Evolutionary conservation across 495 filamentous ascomycete species (phyloP).

Genomic region (Apodospora peruviana): DNA sequence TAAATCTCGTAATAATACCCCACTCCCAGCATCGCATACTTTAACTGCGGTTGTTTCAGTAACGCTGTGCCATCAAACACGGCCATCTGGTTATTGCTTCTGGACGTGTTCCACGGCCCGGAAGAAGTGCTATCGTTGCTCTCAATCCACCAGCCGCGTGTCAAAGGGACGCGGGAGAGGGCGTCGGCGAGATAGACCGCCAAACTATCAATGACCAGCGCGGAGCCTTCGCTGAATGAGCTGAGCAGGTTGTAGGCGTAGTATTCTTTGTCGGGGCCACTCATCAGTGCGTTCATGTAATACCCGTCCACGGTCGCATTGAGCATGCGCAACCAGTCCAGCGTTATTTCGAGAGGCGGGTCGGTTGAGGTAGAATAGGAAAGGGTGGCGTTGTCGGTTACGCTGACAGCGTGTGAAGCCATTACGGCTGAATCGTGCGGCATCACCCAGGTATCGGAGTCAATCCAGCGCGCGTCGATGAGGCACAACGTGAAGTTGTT

Average conservation of each 20-base stretch:
- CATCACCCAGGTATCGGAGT: neutral
- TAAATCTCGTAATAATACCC: neutral
- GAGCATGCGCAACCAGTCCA: neutral
- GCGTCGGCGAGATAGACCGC: neutral
- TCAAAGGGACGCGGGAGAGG: too few species aligned
- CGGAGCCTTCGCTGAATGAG: neutral
- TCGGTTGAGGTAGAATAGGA: neutral
- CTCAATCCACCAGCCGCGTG: too few species aligned
- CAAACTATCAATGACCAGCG: neutral
- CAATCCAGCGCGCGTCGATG: constrained; percentile 2
- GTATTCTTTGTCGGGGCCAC: neutral
- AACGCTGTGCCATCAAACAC: too few species aligned
- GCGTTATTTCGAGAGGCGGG: neutral
- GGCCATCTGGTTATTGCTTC: too few species aligned
- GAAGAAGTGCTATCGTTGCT: neutral
- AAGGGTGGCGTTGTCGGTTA: neutral
- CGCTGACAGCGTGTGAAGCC: neutral
- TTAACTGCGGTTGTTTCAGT: neutral
- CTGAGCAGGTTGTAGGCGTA: neutral
- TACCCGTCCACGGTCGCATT: neutral
- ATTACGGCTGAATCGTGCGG: neutral
- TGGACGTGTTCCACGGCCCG: neutral
- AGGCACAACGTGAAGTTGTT: neutral
- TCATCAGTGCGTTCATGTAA: neutral
- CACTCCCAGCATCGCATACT: neutral